phyloP scores from a whole-genome alignment of 257 asterid genomes.

The Eucommia ulmoides region DNA sequence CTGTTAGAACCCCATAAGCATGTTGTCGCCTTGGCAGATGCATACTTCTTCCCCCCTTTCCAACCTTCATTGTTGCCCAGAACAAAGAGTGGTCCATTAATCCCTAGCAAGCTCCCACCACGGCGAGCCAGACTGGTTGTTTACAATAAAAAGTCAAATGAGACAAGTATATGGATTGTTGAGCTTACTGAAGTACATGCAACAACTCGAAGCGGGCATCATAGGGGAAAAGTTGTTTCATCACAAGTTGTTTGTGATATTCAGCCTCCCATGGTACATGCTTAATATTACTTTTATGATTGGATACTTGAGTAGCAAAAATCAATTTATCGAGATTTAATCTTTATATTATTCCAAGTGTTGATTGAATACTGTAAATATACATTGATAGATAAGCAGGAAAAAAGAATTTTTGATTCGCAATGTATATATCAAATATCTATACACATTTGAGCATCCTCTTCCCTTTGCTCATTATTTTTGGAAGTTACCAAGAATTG shows the following conservation, averaged over 20 bases:
- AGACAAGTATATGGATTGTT: constrained; percentile 89
- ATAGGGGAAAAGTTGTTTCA: constrained; percentile 85
- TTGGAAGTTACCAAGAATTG: no score
- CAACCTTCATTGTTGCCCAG: constrained; percentile 79
- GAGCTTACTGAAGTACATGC: constrained; percentile 95
- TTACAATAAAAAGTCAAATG: constrained; percentile 82
- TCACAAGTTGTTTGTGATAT: constrained; percentile 70
- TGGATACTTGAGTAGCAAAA: no score
- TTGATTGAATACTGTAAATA: no score
- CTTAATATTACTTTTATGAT: no score
- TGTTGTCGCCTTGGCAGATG: constrained; percentile 92
- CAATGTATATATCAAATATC: no score
- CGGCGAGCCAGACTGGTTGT: constrained; percentile 83
- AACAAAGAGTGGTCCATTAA: constrained; percentile 74
- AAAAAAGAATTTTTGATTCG: no score
- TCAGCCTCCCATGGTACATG: constrained; percentile 90
- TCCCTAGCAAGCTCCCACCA: constrained; percentile 87
- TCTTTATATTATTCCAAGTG: no score
- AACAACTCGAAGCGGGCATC: constrained; percentile 90
- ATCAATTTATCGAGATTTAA: no score
- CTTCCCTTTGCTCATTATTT: no score
- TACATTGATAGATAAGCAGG: no score
- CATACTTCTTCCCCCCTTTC: constrained; percentile 94
- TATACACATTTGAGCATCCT: no score
- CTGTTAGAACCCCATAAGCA: constrained; percentile 88